Evolutionary conservation across 2,329 filamentous ascomycete genomes (phyloP), one percentile per base, ranked within the genome.

Genomic region (Paecilomyces formosus): DNA sequence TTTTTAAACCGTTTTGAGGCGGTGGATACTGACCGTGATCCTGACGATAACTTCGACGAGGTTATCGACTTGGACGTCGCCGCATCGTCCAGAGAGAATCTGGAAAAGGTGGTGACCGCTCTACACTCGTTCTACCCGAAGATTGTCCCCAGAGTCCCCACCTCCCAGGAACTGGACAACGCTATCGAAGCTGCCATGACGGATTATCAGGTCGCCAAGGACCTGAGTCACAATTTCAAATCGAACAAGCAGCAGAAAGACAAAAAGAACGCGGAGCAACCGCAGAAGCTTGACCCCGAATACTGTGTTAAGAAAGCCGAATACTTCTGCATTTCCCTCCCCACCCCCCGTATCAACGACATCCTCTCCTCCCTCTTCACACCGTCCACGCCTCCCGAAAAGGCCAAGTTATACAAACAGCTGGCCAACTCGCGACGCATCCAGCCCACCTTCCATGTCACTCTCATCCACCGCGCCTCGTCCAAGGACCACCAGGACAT

Each of bases 391-490:
- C 66, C 83, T 0, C 74, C 85, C 3, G 76, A 83, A 15, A 79
- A 78, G 31, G 78, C 84, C n/a, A 80, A 78, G 22, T 87, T 96
- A 68, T 99, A 89, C 78, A 84, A 82, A 66, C 84, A 90, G 58
- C 82, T 99, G 33, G 84, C 88, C 72, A 82, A 88, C 64, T 82
- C 81, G 2, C 82, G 87, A 21, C 89, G 94, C 57, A 76, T 97
- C 5, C 93, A 97, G 73, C 70, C 82, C n/a, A 82, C 86, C 49
- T 99, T 97, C 72, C 94, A 99, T 71, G 90, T 99, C 59, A 99
- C 94, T 0, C 82, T 99, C 45, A 91, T 97, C 72, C 94, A 99
- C 74, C 87, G 88, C 53, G 85, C 87, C 11, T 79, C 78, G 2
- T 78, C 84, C 9, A 79, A 79, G 49, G 76, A 87, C 30, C 74